Base-by-base conservation (phyloP, 257 asterid genomes). In the Solanum appendiculatum region DNA sequence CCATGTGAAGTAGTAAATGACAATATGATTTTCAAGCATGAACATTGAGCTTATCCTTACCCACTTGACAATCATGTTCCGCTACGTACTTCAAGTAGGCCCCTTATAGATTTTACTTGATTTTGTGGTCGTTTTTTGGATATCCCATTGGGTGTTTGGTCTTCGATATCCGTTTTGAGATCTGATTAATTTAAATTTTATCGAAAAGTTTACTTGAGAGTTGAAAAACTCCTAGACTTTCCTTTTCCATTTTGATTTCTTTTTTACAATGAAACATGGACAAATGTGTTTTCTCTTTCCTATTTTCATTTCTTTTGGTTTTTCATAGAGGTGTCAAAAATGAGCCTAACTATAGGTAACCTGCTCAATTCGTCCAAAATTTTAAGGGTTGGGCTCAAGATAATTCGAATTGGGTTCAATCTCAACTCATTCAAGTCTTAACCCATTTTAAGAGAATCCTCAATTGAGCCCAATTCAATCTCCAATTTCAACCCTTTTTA, bases 151-250 rank as follows among this genome's bases (percentile, higher is more conserved):
- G 1, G 3, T 9, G 2, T 60, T 10, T 5, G 5, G 6, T n/a
- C 31, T 60, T 0, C 0, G 2, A 2, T n/a, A n/a, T 9, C 2
- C 1, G 5, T 60, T 60, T 1, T 23, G 31, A 0, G 1, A 10
- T 23, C 9, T 60, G 1, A 9, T 23, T 60, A 60, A 60, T 60
- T n/a, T 23, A 1, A n/a, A n/a, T 60, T 23, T 4, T 0, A n/a
- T n/a, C 0, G 4, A 23, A 23, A n/a, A 60, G 2, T 0, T 10
- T 23, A n/a, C 0, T 60, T 23, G 2, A 56, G 6, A 23, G 31
- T 23, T 4, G 6, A 2, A 60, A n/a, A 0, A 1, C 2, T 60
- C 6, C 25, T 58, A 58, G 4, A 51, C 10, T 16, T 51, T 51
- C n/a, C 4, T 16, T 51, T 51, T 6, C 9, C 60, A 16, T 51